These are phyloP conservation scores for Xylariomycetidae sp. DNA, from an alignment of 2,329 filamentous ascomycete genomes.

Conservation along the genomic window DNA sequence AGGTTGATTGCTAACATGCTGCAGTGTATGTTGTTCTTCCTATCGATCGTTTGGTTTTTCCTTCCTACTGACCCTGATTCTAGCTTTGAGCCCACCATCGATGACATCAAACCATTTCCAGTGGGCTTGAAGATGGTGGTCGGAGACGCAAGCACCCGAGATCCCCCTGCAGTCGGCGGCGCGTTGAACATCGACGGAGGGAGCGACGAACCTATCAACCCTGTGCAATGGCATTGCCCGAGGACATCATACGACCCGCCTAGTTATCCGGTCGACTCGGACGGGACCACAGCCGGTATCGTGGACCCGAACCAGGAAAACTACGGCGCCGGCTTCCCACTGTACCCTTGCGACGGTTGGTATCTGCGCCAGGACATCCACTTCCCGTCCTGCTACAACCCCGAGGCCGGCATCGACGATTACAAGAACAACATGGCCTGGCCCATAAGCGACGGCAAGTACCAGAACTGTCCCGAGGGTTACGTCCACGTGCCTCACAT, in stretches of 20 bases:
- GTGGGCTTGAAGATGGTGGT: constrained; percentile 66
- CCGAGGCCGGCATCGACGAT: constrained; percentile 52
- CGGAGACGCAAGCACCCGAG: constrained; percentile 56
- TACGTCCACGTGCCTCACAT: constrained; percentile 52
- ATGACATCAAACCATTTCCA: constrained; percentile 66
- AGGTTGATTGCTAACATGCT: too few relatives aligned
- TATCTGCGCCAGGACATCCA: constrained; percentile 63
- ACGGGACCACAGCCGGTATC: constrained; percentile 52
- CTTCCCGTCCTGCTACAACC: constrained; percentile 73
- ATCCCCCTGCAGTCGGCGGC: constrained; percentile 50
- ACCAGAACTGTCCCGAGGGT: constrained; percentile 50
- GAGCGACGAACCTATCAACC: constrained; percentile 47
- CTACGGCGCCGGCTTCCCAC: constrained; percentile 62
- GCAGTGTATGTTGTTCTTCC: too few relatives aligned
- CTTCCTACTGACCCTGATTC: too few relatives aligned
- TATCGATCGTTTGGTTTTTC: too few relatives aligned
- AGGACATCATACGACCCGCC: constrained; percentile 43
- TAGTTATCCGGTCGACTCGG: constrained; percentile 49
- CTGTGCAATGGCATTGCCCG: constrained; percentile 58
- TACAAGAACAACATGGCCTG: constrained; percentile 64
- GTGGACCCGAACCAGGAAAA: constrained; percentile 49
- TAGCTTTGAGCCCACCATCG: constrained; percentile 59
- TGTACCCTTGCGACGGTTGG: constrained; percentile 63
- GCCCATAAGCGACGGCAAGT: constrained; percentile 45
- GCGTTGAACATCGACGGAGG: constrained; percentile 46